phyloP scores from a whole-genome alignment of 495 filamentous ascomycete genomes.

The Amniculicola lignicola region DNA sequence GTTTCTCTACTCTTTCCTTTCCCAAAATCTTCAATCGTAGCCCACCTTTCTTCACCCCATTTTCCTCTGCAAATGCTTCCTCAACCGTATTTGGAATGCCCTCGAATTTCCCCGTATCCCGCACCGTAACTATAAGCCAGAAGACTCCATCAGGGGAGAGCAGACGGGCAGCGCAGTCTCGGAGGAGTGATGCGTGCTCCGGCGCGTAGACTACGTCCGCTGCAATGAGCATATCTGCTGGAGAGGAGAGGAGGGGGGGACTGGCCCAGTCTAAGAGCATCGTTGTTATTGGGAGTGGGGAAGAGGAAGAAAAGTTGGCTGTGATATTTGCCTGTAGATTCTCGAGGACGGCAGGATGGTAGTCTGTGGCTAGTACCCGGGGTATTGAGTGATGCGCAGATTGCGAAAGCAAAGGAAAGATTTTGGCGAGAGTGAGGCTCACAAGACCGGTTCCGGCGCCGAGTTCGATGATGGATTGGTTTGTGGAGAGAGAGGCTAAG shows the following conservation, averaged over 20 bases:
- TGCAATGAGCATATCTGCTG: constrained; percentile 10
- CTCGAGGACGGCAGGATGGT: constrained; percentile 19
- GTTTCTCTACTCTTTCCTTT: constrained; percentile 13
- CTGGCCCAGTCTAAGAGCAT: constrained; percentile 16
- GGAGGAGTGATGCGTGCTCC: constrained; percentile 14
- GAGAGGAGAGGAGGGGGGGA: not conserved
- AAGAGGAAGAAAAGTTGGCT: not conserved
- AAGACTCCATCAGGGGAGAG: constrained; percentile 12
- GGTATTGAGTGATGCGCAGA: too few species aligned
- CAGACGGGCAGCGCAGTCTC: constrained; percentile 16
- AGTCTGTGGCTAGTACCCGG: constrained; percentile 18
- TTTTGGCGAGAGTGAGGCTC: constrained; percentile 11
- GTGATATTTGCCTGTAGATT: constrained; percentile 19
- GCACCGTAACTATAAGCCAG: constrained; percentile 22
- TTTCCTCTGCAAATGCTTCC: constrained; percentile 2
- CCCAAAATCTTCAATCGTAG: constrained; percentile 7
- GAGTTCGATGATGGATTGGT: constrained; percentile 13
- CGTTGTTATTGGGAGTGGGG: not conserved
- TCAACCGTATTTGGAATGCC: constrained; percentile 22
- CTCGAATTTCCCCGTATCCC: constrained; percentile 12
- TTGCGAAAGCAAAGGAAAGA: constrained; percentile 3
- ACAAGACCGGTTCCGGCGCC: constrained; percentile 26
- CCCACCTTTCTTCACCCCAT: not conserved
- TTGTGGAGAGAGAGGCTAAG: not conserved
- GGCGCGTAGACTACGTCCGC: constrained; percentile 23